Base-by-base conservation (phyloP, 2,329 filamentous ascomycete genomes). In the Talaromyces amestolkiae region DNA sequence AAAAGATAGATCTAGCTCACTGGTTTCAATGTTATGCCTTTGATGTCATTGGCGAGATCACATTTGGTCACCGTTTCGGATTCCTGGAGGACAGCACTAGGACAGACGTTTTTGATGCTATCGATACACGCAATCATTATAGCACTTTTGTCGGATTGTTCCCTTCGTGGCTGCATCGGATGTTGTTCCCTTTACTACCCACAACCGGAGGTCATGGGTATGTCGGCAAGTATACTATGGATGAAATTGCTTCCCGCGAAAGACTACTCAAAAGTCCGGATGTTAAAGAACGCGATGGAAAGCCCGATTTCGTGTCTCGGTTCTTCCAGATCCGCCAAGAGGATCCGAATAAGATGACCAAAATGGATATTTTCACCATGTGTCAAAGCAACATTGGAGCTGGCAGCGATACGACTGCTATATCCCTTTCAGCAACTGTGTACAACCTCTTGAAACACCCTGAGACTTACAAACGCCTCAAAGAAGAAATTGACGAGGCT, bases 21-120 rank as follows among this genome's bases (percentile, higher is more conserved):
- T 64, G 62, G 62, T 39, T 64, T 24, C 53, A 68, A 22, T 53
- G 41, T 22, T 64, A 58, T 19, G 76, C 76, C 0, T 77, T 77
- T 56, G 76, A 78, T 67, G 76, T 78, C 1, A 75, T 79, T 19
- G 74, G 75, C 1, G 73, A 77, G 39, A 65, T 78, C 24, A 78
- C 76, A 1, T 77, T 76, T 63, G 74, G 73, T 13, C 73, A 71
- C 17, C 69, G 71, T 6, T 70, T 77, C 15, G 76, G 76, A 0
- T 77, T 77, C 62, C 65, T 79, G 1, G 49, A 53, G n/a, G 3
- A 53, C 22, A 72, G 78, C 41, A 53, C 70, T 9, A 75, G 73
- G 1, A 43, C 58, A 0, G 77, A 79, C 67, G 70, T 78, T 2
- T 72, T 75, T 54, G 69, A 70, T 1, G 76, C 79, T 53, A 74